Base-by-base conservation (phyloP, 2,329 filamentous ascomycete genomes). In the Aureobasidium subglaciale region DNA sequence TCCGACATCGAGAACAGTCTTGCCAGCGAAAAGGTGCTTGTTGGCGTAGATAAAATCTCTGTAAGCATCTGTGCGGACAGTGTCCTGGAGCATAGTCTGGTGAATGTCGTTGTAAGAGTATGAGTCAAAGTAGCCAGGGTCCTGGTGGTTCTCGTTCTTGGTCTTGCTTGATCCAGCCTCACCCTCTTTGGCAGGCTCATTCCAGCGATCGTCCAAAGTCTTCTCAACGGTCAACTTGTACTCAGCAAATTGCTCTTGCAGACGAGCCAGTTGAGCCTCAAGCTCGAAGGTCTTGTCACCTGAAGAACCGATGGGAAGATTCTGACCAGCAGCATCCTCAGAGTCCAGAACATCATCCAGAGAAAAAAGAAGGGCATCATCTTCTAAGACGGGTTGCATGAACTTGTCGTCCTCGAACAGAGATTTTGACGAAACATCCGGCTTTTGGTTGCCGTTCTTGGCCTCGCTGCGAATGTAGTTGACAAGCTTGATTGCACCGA, bases 1-100 rank as follows among this genome's bases (percentile, higher is more conserved):
- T 48, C 91, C 91, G 60, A 96, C 90, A 67, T 97, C 91, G 6
- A 97, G 81, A 11, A 96, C 88, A 9, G 85, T 83, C 73, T 95
- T 96, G 64, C 84, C 88, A 29, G 84, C 83, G 71, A 96, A 96
- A 3, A 96, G 74, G 61, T 89, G 77, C 70, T 95, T 93, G 74
- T 96, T 90, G 62, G 85, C 83, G 73, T 96, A 96, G 65, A 96
- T 90, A 68, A 96, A 96, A 72, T 97, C 90, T 42, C 91, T 84
- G 72, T 97, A 97, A 3, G 89, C 86, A 64, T 96, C 88, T 10
- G 91, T 97, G 50, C 91, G 86, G 37, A 96, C 79, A 0, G 82
- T 78, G 66, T 97, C 91, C 69, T 96, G 95, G 59, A 97, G 80
- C 91, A 97, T 97, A 7, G 87, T 90, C 68, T 96, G 90, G 69